phyloP scores from a whole-genome alignment of 129 eudicot species.

The Ambrosia artemisiifolia region DNA sequence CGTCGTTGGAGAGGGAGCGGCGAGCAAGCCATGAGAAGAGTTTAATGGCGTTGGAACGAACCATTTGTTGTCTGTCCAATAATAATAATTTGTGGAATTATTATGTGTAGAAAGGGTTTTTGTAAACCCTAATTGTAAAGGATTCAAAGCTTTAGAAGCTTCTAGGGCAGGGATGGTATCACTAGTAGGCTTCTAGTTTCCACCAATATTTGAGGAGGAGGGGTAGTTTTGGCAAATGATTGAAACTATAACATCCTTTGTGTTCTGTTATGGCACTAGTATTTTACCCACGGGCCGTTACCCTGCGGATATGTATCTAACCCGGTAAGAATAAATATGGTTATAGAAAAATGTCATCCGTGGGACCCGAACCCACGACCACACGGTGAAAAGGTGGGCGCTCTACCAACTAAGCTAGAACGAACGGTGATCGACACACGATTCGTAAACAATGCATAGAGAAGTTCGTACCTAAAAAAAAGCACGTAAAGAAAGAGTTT shows the following conservation, averaged over 20 bases:
- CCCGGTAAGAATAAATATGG: too few species aligned
- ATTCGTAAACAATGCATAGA: too few species aligned
- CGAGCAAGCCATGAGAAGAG: conserved; percentile 40
- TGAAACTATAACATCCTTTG: background rate
- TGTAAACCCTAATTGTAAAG: conserved; percentile 35
- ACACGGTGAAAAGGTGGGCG: too few species aligned
- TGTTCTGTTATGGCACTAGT: too few species aligned
- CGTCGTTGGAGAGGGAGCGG: conserved; percentile 27
- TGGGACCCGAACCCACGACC: too few species aligned
- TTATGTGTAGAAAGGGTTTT: background rate
- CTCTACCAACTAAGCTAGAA: too few species aligned
- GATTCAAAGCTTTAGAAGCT: conserved; percentile 22
- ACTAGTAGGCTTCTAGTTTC: conserved; percentile 7
- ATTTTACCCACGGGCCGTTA: too few species aligned
- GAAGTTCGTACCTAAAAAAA: too few species aligned
- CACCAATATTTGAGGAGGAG: conserved; percentile 22
- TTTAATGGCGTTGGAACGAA: conserved; percentile 38
- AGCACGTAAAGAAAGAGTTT: too few species aligned
- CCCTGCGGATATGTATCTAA: too few species aligned
- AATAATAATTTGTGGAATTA: background rate
- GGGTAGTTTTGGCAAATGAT: conserved; percentile 16
- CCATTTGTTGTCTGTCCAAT: conserved; percentile 33
- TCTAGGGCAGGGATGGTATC: conserved; percentile 32
- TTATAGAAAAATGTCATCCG: too few species aligned
- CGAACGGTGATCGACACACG: too few species aligned